These are phyloP conservation scores for Chaetomiaceae sp. DNA, from an alignment of 2,329 filamentous ascomycete genomes.

Conservation along the genomic window DNA sequence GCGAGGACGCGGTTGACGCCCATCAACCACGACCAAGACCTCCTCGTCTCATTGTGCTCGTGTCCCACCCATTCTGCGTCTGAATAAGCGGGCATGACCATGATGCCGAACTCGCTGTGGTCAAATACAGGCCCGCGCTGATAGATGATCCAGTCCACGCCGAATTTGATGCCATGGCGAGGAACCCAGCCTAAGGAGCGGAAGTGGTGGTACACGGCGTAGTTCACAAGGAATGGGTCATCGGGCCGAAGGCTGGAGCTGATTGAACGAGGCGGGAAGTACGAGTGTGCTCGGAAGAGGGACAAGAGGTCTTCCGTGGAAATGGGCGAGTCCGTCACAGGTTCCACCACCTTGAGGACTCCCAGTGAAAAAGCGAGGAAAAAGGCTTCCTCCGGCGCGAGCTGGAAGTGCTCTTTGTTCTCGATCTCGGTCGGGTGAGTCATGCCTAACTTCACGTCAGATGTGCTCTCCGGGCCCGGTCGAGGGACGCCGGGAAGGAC, in stretches of 20 bases:
- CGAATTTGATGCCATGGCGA: slow-evolving; percentile 88
- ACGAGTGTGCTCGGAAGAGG: slow-evolving; percentile 65
- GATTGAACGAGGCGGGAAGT: slow-evolving; percentile 56
- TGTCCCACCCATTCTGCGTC: slow-evolving; percentile 65
- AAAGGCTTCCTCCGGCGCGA: slow-evolving; percentile 86
- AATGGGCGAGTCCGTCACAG: slow-evolving; percentile 42
- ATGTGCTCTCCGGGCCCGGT: not conserved
- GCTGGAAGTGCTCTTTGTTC: slow-evolving; percentile 79
- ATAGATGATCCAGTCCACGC: slow-evolving; percentile 92
- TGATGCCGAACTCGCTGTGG: slow-evolving; percentile 87
- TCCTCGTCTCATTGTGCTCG: slow-evolving; percentile 45
- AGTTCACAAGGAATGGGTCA: slow-evolving; percentile 80
- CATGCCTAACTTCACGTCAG: not conserved
- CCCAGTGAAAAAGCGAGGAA: slow-evolving; percentile 83
- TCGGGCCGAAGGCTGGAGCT: slow-evolving; percentile 59
- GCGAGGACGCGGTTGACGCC: slow-evolving; percentile 84
- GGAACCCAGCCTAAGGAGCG: slow-evolving; percentile 93
- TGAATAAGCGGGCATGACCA: slow-evolving; percentile 78
- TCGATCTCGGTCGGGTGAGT: slow-evolving; percentile 28
- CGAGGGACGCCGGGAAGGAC: not conserved
- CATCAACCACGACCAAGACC: slow-evolving; percentile 79
- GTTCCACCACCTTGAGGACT: slow-evolving; percentile 59
- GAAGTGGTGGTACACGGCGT: slow-evolving; percentile 92
- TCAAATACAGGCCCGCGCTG: slow-evolving; percentile 88
- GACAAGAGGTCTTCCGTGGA: slow-evolving; percentile 55